Base-by-base conservation (phyloP, 1,284 basidiomycete genomes). In the Retiboletus fuscus region DNA sequence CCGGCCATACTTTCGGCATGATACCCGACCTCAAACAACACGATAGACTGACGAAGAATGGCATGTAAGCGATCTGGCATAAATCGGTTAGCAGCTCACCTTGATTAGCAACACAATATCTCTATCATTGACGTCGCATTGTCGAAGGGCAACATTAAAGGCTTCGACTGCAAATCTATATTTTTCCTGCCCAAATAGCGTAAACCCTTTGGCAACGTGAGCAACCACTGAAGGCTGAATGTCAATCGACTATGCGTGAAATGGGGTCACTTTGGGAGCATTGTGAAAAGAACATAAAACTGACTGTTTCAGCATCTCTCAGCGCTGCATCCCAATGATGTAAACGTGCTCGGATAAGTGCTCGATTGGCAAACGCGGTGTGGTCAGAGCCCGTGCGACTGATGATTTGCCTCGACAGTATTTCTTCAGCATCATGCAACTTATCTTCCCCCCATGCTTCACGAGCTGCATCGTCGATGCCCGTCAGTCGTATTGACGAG, bases 1-100 rank as follows among this genome's bases (percentile, higher is more conserved):
- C 68, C 16, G 2, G 71, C 71, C 71, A 74, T 71, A 57, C 71
- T 55, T 51, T 72, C 72, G 1, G 71, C 71, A 61, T 74, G 72
- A 57, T 74, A 74, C n/a, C 41, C 24, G 11, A 71, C 57, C 16
- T 72, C 68, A 39, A 71, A 72, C 16, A 72, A 57, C 24, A 71
- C 68, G 6, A 70, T 71, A 28, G 49, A 70, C 71, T 72, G 30
- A 43, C 11, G 16, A 39, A 4, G 24, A 18, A 39, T 12, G 3
- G 24, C n/a, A 30, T 34, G 43, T 61, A 34, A 61, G n/a, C 12
- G 20, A 28, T 28, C 15, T 24, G 18, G 10, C 13, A 39, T 60
- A 16, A 8, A 15, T 39, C 30, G 7, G 28, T n/a, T n/a, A 13
- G 24, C 26, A 39, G 16, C 43, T 47, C 55, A 64, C 71, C 34